Percentiles rank a stretch among this genome's conserved stretches.
Conservation (phyloP, 164 flowering plant species). For the Hamamelis virginiana region DNA sequence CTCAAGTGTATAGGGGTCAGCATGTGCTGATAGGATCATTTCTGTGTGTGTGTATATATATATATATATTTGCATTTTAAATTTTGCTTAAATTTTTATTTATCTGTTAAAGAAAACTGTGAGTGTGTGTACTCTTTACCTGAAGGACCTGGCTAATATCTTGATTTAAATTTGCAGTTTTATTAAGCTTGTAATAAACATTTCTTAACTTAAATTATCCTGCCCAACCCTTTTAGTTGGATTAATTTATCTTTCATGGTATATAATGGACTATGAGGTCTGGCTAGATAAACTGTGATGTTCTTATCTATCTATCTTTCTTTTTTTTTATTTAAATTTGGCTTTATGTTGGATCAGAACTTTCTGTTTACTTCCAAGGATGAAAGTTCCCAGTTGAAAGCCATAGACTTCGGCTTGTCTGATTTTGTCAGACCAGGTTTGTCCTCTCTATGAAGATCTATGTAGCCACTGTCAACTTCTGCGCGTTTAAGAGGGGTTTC, state of each 20-base stretch:
- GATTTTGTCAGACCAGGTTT: conserved; percentile 96
- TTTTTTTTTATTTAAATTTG: conserved; percentile 16
- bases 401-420: conserved; percentile 93
- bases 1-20: no score
- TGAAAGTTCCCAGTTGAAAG: conserved; percentile 76
- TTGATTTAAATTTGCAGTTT: no score
- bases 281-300: neutral
- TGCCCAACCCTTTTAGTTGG: no score
- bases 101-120: no score
- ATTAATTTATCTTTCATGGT: neutral
- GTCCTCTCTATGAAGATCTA: conserved; percentile 9
- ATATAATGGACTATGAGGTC: neutral
- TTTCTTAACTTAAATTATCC: neutral
- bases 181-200: neutral
- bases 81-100: no score
- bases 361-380: conserved; percentile 80
- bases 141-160: no score
- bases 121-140: no score
- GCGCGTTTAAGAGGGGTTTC: neutral
- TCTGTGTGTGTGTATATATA: no score
- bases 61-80: no score
- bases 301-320: neutral
- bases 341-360: conserved; percentile 58
- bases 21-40: no score
- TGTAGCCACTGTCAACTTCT: neutral